Evolutionary conservation across 495 filamentous ascomycete species (phyloP).

Genomic region (Penicillium turbatum): DNA sequence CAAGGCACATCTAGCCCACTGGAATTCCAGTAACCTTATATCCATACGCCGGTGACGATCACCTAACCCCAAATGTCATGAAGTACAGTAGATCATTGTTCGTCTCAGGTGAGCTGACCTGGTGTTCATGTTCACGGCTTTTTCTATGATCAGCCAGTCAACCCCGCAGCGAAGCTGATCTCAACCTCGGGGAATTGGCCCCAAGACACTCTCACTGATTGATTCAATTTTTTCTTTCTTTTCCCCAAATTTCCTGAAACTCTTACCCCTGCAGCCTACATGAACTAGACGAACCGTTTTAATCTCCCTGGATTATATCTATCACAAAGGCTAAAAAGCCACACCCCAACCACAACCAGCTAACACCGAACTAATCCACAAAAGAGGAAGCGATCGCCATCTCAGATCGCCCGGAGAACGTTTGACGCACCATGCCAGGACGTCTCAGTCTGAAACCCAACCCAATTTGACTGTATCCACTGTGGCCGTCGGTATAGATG

Average conservation of each 20-base stretch:
- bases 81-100: not conserved
- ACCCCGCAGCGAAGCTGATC: too few relatives aligned
- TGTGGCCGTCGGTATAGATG: slow-evolving; percentile 3
- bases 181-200: too few relatives aligned
- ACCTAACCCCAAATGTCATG: not conserved
- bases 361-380: not conserved
- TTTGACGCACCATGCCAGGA: slow-evolving; percentile 6
- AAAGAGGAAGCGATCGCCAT: slow-evolving; percentile 15
- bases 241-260: not conserved
- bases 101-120: not conserved
- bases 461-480: slow-evolving; percentile 2
- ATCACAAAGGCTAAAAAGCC: slow-evolving; percentile 7
- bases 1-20: slow-evolving; percentile 34
- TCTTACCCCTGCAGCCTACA: not conserved
- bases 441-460: slow-evolving; percentile 23
- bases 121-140: not conserved
- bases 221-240: not conserved
- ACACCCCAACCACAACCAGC: too few relatives aligned
- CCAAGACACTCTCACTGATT: too few relatives aligned
- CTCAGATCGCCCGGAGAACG: slow-evolving; percentile 11
- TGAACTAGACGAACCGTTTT: not conserved
- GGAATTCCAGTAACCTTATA: slow-evolving; percentile 35
- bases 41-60: slow-evolving; percentile 13
- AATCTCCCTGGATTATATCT: slow-evolving; percentile 5
- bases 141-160: too few relatives aligned